Base-by-base conservation (phyloP, 1,284 basidiomycete genomes). In the Moesziomyces antarcticus region DNA sequence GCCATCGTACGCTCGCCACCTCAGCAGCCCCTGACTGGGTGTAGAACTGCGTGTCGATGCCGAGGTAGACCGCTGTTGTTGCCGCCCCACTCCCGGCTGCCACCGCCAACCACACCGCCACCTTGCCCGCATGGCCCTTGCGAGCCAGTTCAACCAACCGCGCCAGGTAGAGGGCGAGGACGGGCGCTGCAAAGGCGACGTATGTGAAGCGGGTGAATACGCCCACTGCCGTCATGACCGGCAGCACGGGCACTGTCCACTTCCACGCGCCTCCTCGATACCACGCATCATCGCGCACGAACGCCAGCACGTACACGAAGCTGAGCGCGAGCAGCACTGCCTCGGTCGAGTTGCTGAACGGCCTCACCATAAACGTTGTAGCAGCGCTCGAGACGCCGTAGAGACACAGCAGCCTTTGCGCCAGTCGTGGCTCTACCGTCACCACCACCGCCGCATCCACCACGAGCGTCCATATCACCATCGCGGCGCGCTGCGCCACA, bases 271-370 rank as follows among this genome's bases (percentile, higher is more conserved):
- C 22, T n/a, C 18, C 27, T 18, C 16, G 44, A 40, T 70, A 60
- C 61, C 57, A 65, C 9, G 30, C 47, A 6, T 47, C 47, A 8
- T 47, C 27, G 1, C 25, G 41, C 13, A 49, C 64, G 9, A 48
- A 50, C 9, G 41, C 16, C 8, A 55, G 8, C 6, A 33, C n/a
- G 8, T 50, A 54, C 33, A 58, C 25, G 1, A 80, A 25, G 14
- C 68, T 30, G 3, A 63, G 13, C 0, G 76, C 78, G 7, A 85
- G 44, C 18, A 72, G 24, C 27, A 72, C 20, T 0, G 81, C 64
- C 56, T 85, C 84, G 47, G 78, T 42, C 6, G 82, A 58, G 54
- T 85, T 85, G 50, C 82, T 84, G 54, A 85, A 83, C 3, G 84
- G 79, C 2, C 84, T 79, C 5, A 79, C 65, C 25, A 77, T 54